Evolutionary conservation across 768 basidiomycete species (phyloP), one percentile per base, ranked within the genome.

Genomic region (Tulasnella sp.): DNA sequence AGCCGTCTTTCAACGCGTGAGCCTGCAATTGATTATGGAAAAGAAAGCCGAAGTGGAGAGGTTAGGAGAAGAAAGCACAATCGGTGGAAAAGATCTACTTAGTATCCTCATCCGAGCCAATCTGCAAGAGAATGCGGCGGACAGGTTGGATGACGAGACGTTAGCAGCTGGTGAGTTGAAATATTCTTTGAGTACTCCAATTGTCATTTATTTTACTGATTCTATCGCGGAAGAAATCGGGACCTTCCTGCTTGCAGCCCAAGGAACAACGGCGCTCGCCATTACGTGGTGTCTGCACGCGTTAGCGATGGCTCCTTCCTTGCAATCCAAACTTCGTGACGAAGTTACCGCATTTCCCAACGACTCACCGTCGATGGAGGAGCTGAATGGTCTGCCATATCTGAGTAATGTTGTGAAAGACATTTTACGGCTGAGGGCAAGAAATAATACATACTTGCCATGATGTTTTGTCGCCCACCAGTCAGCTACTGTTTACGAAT

Each of bases 221-320:
- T 38, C 34, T 15, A 38, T 38, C 34, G 5, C 34, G 7, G 15
- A 7, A 62, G 65, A 82, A 74, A 75, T 82, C 0, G 78, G 80
- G 0, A 82, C 81, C 0, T 82, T 82, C 68, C 64, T 83, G 11
- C 71, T 79, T 1, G 80, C 81, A 0, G 81, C 81, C 22, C 50
- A 52, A 7, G 50, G 25, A 24, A 55, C 19, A 11, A 55, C 34
- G n/a, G n/a, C 30, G 4, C 4, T 4, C 19, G 29, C 53, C 44
- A 7, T 43, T 11, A 24, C 53, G 10, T 41, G 53, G 42, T 5
- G 17, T 5, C 29, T 55, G 4, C 41, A 48, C 22, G 31, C 5
- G 12, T 21, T 55, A 3, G 70, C 76, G 0, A 71, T 76, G 60
- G 62, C 77, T 44, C 73, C 73, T 0, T 70, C 74, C 1, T 69